Base-by-base conservation (phyloP, 768 basidiomycete species). In the Lentinula raphanica region DNA sequence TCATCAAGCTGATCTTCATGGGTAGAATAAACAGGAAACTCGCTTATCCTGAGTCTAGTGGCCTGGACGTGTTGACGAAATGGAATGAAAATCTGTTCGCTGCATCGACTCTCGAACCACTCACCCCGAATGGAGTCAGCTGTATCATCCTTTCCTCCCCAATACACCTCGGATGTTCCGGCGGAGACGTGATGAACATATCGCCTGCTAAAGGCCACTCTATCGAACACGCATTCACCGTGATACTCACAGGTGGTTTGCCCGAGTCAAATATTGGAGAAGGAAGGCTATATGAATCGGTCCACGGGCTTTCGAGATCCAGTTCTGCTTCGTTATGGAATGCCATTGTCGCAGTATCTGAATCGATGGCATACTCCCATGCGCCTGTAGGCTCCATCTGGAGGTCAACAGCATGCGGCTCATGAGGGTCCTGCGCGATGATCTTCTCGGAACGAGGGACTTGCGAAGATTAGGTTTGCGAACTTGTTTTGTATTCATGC, bases 351-450 rank as follows among this genome's bases (percentile, higher is more conserved):
- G 70, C 63, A 0, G 78, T 79, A 64, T 84, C 80, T 0, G 79
- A 78, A 64, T 84, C 80, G 59, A 83, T 80, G 15, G 82, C 81
- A 61, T 78, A 81, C 60, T 80, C 77, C 82, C 81, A 83, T 8
- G 70, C 61, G 4, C 63, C 72, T 3, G 75, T 75, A 3, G 81
- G 74, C 54, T 79, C 77, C 60, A 79, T 80, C 63, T 83, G 67
- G 27, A 80, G 71, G 59, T 84, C 82, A 19, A 74, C 73, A 0
- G 81, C 81, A 25, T 76, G 67, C 9, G 74, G 71, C 62, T 80
- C 71, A 54, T 75, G 68, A 9, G 76, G 66, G 63, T 81, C 79
- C 50, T 64, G 70, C 2, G 70, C 62, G 29, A 83, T 72, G 40
- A 79, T 75, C 36, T 65, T 71, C 56, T 65, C 62, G 21, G 59